Conservation (phyloP, 805 yeast genomes). For the Candida glaebosa region DNA sequence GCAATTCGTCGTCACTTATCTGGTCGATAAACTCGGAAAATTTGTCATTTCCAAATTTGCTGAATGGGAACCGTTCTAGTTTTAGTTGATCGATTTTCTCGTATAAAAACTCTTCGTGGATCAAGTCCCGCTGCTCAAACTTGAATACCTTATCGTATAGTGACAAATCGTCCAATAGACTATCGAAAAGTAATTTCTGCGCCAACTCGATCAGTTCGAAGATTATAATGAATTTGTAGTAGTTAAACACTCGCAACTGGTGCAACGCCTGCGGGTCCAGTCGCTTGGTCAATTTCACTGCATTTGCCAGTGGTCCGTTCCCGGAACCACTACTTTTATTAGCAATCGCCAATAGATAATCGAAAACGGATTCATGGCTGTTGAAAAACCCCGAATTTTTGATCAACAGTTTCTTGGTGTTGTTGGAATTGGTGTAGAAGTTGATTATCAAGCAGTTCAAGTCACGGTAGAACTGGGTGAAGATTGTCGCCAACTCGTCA, state of each 20-base stretch:
- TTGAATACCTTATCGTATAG: conserved; percentile 38
- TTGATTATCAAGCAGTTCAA: conserved; percentile 30
- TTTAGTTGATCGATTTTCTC: conserved; percentile 29
- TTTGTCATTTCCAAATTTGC: conserved; percentile 25
- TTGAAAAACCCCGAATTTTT: conserved; percentile 25
- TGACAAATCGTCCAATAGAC: conserved; percentile 19
- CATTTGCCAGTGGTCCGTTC: conserved; percentile 15
- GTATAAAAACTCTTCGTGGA: conserved; percentile 31
- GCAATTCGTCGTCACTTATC: conserved; percentile 14
- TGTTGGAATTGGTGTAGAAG: conserved; percentile 35
- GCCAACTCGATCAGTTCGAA: conserved; percentile 32
- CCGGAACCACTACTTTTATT: not conserved
- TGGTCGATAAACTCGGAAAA: conserved; percentile 15
- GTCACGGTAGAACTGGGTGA: conserved; percentile 35
- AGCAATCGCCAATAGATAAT: conserved; percentile 40
- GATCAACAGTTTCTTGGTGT: conserved; percentile 36
- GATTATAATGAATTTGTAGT: conserved; percentile 36
- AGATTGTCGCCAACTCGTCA: conserved; percentile 30
- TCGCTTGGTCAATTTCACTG: conserved; percentile 34
- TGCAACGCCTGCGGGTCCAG: conserved; percentile 33
- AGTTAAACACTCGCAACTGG: conserved; percentile 40
- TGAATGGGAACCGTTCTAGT: conserved; percentile 23
- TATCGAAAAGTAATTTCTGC: conserved; percentile 25
- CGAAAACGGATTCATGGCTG: conserved; percentile 28
- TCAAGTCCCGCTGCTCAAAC: conserved; percentile 37